Percentiles rank a stretch among this genome's conserved stretches.
These are phyloP conservation scores for Brassica rapa DNA, from an alignment of 345 rosid species.

Conservation along the genomic window DNA sequence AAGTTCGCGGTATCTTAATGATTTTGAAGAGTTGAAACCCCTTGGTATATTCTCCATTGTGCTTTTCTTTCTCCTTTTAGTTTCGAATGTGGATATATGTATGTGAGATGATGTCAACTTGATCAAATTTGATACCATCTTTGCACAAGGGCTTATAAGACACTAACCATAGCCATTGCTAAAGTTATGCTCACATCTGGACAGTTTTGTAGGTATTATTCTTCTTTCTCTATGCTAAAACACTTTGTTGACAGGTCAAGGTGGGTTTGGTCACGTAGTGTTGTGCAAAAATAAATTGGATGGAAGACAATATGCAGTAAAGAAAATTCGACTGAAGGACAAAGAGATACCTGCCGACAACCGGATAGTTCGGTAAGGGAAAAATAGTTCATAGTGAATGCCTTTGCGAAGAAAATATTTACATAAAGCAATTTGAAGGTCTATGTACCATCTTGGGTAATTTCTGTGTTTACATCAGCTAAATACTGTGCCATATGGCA, in stretches of 20 bases:
- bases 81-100: background rate
- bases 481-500: constrained; percentile 12
- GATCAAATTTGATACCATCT: constrained; percentile 2
- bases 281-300: constrained; percentile 94
- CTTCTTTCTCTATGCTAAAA: constrained; percentile 25
- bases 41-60: constrained; percentile 59
- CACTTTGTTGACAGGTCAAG: constrained; percentile 64
- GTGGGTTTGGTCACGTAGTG: constrained; percentile 94
- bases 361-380: constrained; percentile 73
- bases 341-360: constrained; percentile 72
- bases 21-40: constrained; percentile 90
- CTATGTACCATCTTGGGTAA: constrained; percentile 15
- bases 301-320: constrained; percentile 97
- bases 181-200: background rate
- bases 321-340: constrained; percentile 93
- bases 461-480: constrained; percentile 16
- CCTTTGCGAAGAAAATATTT: constrained; percentile 4
- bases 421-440: background rate
- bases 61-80: constrained; percentile 2
- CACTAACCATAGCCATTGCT: background rate
- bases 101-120: constrained; percentile 15
- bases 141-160: constrained; percentile 1
- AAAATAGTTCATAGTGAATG: background rate
- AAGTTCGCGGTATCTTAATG: constrained; percentile 87
- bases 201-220: background rate